phyloP scores from a whole-genome alignment of 1,284 basidiomycete species.

The Marasmius tenuissimus region DNA sequence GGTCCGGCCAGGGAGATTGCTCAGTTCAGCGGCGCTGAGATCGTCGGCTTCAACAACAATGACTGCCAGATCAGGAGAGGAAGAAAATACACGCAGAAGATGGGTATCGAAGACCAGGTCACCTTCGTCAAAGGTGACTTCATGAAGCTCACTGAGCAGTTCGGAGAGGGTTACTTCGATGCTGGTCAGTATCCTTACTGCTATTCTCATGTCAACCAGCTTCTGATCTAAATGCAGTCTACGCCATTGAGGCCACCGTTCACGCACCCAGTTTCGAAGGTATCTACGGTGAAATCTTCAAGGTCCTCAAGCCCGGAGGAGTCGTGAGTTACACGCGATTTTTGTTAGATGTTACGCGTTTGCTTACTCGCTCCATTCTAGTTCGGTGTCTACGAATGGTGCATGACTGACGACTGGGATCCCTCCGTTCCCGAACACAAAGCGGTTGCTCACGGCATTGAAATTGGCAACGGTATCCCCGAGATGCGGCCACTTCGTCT shows the following conservation, averaged over 20 bases:
- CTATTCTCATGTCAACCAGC: background rate
- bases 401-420: constrained; percentile 97
- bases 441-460: constrained; percentile 87
- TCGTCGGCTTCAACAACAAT: constrained; percentile 96
- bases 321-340: constrained; percentile 56
- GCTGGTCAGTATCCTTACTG: constrained; percentile 60
- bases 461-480: constrained; percentile 95
- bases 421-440: constrained; percentile 87
- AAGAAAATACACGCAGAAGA: constrained; percentile 79
- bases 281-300: constrained; percentile 92
- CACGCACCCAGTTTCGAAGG: constrained; percentile 97
- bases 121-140: constrained; percentile 92
- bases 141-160: constrained; percentile 92
- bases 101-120: constrained; percentile 78
- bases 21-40: constrained; percentile 83
- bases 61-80: constrained; percentile 92
- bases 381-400: constrained; percentile 99
- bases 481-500: constrained; percentile 87
- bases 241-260: constrained; percentile 97
- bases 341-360: background rate
- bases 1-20: constrained; percentile 97
- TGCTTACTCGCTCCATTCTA: constrained; percentile 26
- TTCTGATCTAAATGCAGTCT: constrained; percentile 50
- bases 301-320: constrained; percentile 96
- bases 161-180: constrained; percentile 93